Conservation (phyloP, 768 basidiomycete species). For the Grammothele lineata region DNA sequence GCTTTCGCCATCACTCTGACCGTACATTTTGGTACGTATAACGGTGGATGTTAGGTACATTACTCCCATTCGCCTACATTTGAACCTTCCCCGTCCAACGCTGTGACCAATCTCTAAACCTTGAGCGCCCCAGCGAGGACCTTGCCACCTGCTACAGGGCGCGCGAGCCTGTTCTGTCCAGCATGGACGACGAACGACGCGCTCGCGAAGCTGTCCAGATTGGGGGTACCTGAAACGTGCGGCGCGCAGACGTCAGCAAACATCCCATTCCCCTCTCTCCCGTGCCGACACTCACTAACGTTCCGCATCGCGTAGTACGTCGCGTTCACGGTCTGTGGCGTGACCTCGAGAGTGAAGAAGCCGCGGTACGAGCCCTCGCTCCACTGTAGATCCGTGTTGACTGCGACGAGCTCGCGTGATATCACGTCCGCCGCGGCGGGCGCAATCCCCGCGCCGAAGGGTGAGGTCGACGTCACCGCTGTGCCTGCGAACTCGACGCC, state of each 20-base stretch:
- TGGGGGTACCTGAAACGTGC: constrained; percentile 34
- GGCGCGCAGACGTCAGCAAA: no score
- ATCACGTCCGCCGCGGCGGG: constrained; percentile 36
- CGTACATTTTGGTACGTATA: no score
- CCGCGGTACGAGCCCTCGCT: constrained; percentile 56
- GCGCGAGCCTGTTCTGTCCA: constrained; percentile 40
- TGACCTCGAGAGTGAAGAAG: constrained; percentile 52
- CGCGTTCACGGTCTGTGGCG: constrained; percentile 40
- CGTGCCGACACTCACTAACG: constrained; percentile 32
- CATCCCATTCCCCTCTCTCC: no score
- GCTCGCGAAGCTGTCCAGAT: constrained; percentile 41
- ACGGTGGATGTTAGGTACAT: no score
- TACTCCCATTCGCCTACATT: no score
- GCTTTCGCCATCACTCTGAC: no score
- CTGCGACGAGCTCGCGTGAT: constrained; percentile 33
- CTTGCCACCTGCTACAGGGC: constrained; percentile 46
- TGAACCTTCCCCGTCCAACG: neutral
- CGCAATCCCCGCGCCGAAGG: constrained; percentile 39
- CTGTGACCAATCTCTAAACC: constrained; percentile 6
- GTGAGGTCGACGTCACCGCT: constrained; percentile 47
- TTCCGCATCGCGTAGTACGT: constrained; percentile 53
- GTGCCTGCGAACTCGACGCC: constrained; percentile 63
- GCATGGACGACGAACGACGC: constrained; percentile 38
- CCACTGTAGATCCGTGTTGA: constrained; percentile 53
- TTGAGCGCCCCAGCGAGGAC: constrained; percentile 44